Base-by-base conservation (phyloP, 106 monocot species). In the Gastrodia elata region DNA sequence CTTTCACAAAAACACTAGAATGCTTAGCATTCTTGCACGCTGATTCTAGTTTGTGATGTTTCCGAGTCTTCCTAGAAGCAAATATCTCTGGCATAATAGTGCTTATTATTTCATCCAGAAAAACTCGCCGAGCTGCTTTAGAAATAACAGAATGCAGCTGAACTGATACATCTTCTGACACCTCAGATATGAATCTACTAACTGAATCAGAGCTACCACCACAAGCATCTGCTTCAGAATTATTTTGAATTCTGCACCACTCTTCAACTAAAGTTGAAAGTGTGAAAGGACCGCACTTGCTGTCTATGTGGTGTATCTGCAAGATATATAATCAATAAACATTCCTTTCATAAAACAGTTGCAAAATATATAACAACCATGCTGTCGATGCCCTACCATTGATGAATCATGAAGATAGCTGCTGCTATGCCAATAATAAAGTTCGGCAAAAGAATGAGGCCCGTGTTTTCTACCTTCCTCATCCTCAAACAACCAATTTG, bases 401-500 rank as follows among this genome's bases (percentile, higher is more conserved):
- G 76, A 83, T 18, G 81, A 80, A 80, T 87, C 94, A 59, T 82
- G 83, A 57, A 94, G 83, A 73, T 90, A 90, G 80, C 80, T 94
- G 64, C 78, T 90, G 42, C 84, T 70, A 79, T 90, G 85, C 93
- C 89, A 94, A 69, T 90, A 94, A 73, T 73, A 79, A 48, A 94
- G 88, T 76, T 94, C 94, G 35, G 78, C 80, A 81, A 94, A 52
- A 41, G 93, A 90, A 82, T 94, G 90, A 56, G 90, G 87, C 5
- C 93, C 93, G 56, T 90, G 87, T 46, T 82, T 85, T 74, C 71
- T 77, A n/a, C 90, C 87, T 68, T 78, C 80, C 68, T 87, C 87
- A 79, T 94, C 93, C 78, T 94, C 90, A 79, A 87, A 90, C 77
- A 94, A 85, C 90, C 93, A 94, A 57, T 87, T 87, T 16, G 81